These are phyloP conservation scores for Marvania coccoides DNA, from an alignment of 139 green algal species.

Conservation along the genomic window DNA sequence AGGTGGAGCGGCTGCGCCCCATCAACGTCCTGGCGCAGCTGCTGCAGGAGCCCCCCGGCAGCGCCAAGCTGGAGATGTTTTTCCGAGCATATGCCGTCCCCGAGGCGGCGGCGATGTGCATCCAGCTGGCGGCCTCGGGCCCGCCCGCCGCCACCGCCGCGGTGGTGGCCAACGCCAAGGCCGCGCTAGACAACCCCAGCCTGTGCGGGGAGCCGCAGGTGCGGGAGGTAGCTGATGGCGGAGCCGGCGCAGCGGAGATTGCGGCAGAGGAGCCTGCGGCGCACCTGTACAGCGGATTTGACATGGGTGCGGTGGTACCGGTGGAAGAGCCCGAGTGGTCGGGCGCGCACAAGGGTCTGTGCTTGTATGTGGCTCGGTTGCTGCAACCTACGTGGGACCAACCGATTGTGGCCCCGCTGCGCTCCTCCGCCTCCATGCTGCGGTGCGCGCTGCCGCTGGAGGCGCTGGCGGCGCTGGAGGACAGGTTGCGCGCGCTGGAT, in stretches of 20 bases:
- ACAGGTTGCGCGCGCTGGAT: slow-evolving; percentile 47
- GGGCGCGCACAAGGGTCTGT: slow-evolving; percentile 69
- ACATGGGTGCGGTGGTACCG: slow-evolving; percentile 54
- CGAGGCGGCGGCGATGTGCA: slow-evolving; percentile 86
- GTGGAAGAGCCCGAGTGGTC: slow-evolving; percentile 73
- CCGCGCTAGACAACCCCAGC: slow-evolving; percentile 60
- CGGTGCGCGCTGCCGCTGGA: slow-evolving; percentile 2
- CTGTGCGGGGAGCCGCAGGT: slow-evolving; percentile 63
- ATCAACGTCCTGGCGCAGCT: slow-evolving; percentile 53
- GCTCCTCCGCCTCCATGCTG: neutral
- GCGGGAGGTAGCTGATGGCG: neutral
- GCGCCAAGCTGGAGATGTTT: slow-evolving; percentile 67
- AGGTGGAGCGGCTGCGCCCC: slow-evolving; percentile 68
- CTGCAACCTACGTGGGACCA: slow-evolving; percentile 72
- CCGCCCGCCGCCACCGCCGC: neutral
- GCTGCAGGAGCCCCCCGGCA: slow-evolving; percentile 47
- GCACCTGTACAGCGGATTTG: slow-evolving; percentile 33
- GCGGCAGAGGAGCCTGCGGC: neutral
- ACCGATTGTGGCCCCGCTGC: slow-evolving; percentile 23
- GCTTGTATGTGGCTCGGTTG: slow-evolving; percentile 62
- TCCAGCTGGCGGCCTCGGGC: slow-evolving; percentile 52
- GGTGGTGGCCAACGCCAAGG: slow-evolving; percentile 26
- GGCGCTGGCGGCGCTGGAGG: slow-evolving; percentile 35
- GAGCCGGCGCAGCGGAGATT: neutral
- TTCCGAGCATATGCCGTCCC: slow-evolving; percentile 66